These are phyloP conservation scores for Lasiodiplodia theobromae DNA, from an alignment of 2,329 filamentous ascomycete genomes.

Conservation along the genomic window DNA sequence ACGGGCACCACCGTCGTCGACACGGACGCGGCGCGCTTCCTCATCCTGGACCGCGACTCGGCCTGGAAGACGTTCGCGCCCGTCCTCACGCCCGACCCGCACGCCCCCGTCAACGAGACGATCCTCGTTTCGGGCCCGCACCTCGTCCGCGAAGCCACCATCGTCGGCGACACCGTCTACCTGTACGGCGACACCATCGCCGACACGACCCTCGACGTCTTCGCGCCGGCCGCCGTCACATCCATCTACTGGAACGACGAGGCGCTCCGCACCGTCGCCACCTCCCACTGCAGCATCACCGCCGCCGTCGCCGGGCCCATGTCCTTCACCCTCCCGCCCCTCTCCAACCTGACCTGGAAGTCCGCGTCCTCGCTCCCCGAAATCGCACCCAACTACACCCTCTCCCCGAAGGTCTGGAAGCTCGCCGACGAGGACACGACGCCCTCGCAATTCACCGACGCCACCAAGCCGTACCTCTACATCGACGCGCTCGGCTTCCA, in stretches of 20 bases:
- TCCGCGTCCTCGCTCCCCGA: slow-evolving; percentile 59
- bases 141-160: slow-evolving; percentile 44
- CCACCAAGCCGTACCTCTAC: slow-evolving; percentile 50
- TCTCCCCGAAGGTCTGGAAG: slow-evolving; percentile 53
- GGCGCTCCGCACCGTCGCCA: slow-evolving; percentile 39
- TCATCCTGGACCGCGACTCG: slow-evolving; percentile 46
- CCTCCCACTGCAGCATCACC: slow-evolving; percentile 46
- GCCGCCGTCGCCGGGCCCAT: slow-evolving; percentile 39
- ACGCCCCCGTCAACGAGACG: slow-evolving; percentile 48
- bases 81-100: slow-evolving; percentile 46
- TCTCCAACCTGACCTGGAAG: slow-evolving; percentile 54
- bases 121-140: slow-evolving; percentile 51
- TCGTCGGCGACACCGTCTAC: slow-evolving; percentile 36
- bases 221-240: slow-evolving; percentile 40
- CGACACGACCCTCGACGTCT: slow-evolving; percentile 47
- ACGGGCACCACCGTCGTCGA: slow-evolving; percentile 43
- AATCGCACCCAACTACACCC: slow-evolving; percentile 52
- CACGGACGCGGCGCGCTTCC: slow-evolving; percentile 47
- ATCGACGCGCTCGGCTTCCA: slow-evolving; percentile 53
- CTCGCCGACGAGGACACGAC: slow-evolving; percentile 43
- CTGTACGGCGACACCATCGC: slow-evolving; percentile 47
- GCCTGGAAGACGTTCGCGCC: slow-evolving; percentile 51
- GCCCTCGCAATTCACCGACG: slow-evolving; percentile 43
- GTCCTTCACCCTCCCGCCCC: slow-evolving; percentile 46
- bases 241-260: slow-evolving; percentile 49